These are phyloP conservation scores for Fimicolochytrium jonesii DNA, from an alignment of 192 early-diverging fungal genomes.

Conservation along the genomic window DNA sequence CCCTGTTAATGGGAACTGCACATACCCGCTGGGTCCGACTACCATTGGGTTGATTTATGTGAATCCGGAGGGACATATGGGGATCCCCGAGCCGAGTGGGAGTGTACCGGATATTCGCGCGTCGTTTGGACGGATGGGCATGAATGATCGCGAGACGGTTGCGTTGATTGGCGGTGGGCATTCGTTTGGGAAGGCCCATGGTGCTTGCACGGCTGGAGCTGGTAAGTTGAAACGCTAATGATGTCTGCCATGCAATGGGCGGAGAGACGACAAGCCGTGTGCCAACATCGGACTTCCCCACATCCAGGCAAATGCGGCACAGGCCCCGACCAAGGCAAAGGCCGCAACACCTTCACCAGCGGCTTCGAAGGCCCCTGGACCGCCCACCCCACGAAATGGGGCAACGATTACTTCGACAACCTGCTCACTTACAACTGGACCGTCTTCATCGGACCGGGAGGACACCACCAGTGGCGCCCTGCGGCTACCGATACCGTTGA, in stretches of 20 bases:
- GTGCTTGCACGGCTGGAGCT: conserved; percentile 30
- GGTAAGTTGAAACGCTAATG: conserved; percentile 18
- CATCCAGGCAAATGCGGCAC: conserved; percentile 27
- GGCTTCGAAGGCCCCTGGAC: conserved; percentile 86
- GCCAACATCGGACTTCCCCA: too few species aligned
- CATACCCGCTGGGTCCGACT: conserved; percentile 23
- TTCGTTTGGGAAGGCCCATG: conserved; percentile 50
- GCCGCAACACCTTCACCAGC: conserved; percentile 36
- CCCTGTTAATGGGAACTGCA: conserved; percentile 23
- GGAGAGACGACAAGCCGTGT: too few species aligned
- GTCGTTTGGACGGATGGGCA: conserved; percentile 53
- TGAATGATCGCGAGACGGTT: conserved; percentile 62
- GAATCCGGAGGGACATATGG: conserved; percentile 55
- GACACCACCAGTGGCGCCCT: conserved; percentile 40
- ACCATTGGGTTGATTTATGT: conserved; percentile 26
- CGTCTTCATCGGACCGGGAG: conserved; percentile 24
- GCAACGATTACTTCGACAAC: conserved; percentile 75
- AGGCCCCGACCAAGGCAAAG: conserved; percentile 24
- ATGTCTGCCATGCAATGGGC: too few species aligned
- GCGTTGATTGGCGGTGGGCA: conserved; percentile 63
- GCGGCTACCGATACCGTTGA: conserved; percentile 8
- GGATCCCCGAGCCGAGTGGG: conserved; percentile 54
- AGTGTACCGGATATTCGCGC: conserved; percentile 48
- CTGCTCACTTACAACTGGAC: conserved; percentile 28
- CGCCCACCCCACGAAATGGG: conserved; percentile 70